Evolutionary conservation across 2,329 filamentous ascomycete species (phyloP), one percentile per base, ranked within the genome.

Genomic region (Hymenoscyphus scutula): DNA sequence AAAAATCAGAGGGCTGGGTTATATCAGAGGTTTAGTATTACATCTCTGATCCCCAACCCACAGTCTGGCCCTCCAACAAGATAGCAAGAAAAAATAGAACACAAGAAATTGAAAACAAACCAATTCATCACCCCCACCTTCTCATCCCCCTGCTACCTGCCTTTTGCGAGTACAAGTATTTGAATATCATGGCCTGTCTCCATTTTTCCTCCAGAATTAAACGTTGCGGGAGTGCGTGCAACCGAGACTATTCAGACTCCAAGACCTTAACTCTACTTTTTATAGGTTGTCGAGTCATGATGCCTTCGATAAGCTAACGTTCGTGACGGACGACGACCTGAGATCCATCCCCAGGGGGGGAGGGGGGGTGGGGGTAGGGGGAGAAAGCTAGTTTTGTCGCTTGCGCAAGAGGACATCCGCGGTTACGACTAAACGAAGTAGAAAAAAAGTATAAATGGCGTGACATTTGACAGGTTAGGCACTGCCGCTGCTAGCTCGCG

Each of bases 81-180:
- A 19, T 48, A 48, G n/a, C 41, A 10, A 23, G 41, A 48, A 10
- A 48, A 8, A 8, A 48, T 23, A 8, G 19, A 48, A 48, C 8
- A 48, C 38, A n/a, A 45, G 19, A 19, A 45, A 45, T n/a, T 4
- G 41, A 48, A 48, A 48, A n/a, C n/a, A 23, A 48, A 48, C 41
- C 23, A 48, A 48, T 19, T 23, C 41, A 23, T 48, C 41, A 48
- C 41, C 41, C 41, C 41, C 41, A 23, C n/a, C n/a, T 23, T 19
- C 17, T 19, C 38, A 45, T 19, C 38, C 23, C 23, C 17, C 13
- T 23, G n/a, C 41, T 48, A 48, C n/a, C 41, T 48, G 41, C 41
- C 41, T 48, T 48, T 23, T n/a, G n/a, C n/a, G n/a, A n/a, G n/a
- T n/a, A n/a, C 41, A n/a, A 48, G 41, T 48, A n/a, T 45, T 19